A percentile compares a stretch with the other conserved stretches of the same genome.
phyloP scores from a whole-genome alignment of 768 basidiomycete genomes.

The Antrodiella citrinella region DNA sequence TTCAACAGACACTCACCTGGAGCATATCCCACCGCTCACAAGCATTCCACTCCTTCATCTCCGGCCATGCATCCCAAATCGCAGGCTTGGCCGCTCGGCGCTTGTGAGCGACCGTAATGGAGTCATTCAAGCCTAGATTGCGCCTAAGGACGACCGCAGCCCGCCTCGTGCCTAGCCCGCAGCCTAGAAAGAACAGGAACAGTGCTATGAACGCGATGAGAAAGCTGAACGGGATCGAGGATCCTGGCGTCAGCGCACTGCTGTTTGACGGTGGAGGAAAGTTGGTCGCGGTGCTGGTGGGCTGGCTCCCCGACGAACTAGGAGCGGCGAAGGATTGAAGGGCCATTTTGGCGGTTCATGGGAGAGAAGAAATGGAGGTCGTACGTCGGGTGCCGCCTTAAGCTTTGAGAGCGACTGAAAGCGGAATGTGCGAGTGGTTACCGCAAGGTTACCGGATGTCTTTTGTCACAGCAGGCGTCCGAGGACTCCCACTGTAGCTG shows the following conservation, averaged over 20 bases:
- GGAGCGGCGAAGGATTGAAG: not conserved
- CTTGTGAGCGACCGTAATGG: not conserved
- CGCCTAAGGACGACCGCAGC: conserved; percentile 15
- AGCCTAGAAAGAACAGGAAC: conserved; percentile 22
- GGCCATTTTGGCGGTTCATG: not conserved
- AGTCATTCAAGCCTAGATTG: conserved; percentile 10
- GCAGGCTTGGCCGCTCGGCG: conserved; percentile 10
- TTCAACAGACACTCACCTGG: conserved; percentile 13
- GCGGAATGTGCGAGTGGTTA: not conserved
- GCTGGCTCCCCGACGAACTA: conserved; percentile 1
- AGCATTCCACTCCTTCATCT: not conserved
- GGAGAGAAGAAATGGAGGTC: not conserved
- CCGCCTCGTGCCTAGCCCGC: conserved; percentile 22
- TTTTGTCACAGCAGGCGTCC: not conserved
- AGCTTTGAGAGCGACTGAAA: not conserved
- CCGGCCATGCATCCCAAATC: conserved; percentile 16
- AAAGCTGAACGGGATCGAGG: conserved; percentile 23
- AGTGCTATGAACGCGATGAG: conserved; percentile 23
- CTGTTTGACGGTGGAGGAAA: not conserved
- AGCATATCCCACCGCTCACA: conserved; percentile 10
- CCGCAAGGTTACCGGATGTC: too few relatives aligned
- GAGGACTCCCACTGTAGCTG: not conserved
- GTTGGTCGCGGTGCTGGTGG: not conserved
- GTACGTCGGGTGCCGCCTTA: too few relatives aligned
- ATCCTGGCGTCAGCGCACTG: conserved; percentile 5